phyloP scores from a whole-genome alignment of 768 basidiomycete species.

The Coprinopsis strossmayeri region DNA sequence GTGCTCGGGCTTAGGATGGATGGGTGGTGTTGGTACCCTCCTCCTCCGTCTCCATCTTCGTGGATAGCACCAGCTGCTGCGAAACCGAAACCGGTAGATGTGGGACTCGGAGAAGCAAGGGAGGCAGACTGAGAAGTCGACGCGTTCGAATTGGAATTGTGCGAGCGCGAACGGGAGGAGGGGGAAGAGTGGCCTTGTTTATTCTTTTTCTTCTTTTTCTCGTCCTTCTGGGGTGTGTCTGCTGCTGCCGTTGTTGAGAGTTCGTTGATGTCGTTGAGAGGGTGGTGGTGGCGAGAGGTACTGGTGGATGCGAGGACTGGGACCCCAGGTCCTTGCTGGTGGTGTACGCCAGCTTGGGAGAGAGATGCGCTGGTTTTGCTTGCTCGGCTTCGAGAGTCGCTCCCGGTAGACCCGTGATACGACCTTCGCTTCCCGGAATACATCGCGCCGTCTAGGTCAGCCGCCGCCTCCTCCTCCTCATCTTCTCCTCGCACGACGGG shows the following conservation, averaged over 20 bases:
- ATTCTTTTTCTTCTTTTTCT: constrained; percentile 8
- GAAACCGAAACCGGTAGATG: constrained; percentile 25
- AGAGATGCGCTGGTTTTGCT: neutral
- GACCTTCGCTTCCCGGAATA: constrained; percentile 30
- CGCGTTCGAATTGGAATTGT: constrained; percentile 18
- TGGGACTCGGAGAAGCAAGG: constrained; percentile 35
- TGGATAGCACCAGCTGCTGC: too few relatives aligned
- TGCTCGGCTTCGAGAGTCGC: constrained; percentile 56
- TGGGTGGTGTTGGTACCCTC: neutral
- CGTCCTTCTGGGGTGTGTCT: neutral
- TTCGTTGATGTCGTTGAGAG: too few relatives aligned
- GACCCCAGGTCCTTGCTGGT: too few relatives aligned
- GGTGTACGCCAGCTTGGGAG: constrained; percentile 4
- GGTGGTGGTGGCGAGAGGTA: constrained; percentile 8
- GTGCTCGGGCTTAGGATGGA: constrained; percentile 22
- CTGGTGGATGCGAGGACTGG: too few relatives aligned
- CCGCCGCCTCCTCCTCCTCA: constrained; percentile 41
- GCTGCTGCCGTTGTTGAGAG: neutral
- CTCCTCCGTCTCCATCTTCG: neutral
- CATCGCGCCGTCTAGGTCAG: constrained; percentile 52
- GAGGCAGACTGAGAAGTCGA: constrained; percentile 33
- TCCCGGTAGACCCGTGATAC: constrained; percentile 23
- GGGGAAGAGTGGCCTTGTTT: neutral
- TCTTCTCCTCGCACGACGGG: constrained; percentile 18
- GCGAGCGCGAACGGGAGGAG: constrained; percentile 1